Percentiles rank a stretch among this genome's conserved stretches.
Evolutionary conservation across 1,139 yeast genomes (phyloP).

Genomic region (Nakaseomyces nivariensis): DNA sequence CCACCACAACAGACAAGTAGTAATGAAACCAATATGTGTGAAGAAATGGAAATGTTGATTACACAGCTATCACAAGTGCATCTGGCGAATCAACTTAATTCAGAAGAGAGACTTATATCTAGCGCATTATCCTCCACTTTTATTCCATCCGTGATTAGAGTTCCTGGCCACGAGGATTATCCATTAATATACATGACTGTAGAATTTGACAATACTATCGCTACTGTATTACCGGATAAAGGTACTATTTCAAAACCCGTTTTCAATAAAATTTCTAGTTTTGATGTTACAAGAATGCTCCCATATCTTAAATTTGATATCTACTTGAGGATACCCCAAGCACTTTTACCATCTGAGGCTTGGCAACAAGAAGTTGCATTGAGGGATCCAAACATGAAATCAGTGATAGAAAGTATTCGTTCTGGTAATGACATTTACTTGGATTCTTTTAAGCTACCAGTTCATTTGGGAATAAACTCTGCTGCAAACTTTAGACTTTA

Average conservation of each 20-base stretch:
- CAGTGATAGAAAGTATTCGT: constrained; percentile 29
- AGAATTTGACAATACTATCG: constrained; percentile 73
- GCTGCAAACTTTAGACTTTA: constrained; percentile 34
- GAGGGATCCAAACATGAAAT: constrained; percentile 25
- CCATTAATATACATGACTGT: constrained; percentile 58
- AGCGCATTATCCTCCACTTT: constrained; percentile 31
- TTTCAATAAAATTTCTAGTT: constrained; percentile 84
- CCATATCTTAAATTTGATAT: constrained; percentile 56
- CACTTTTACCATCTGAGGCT: constrained; percentile 42
- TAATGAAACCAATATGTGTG: constrained; percentile 7
- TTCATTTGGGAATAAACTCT: constrained; percentile 32
- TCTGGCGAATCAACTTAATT: constrained; percentile 20
- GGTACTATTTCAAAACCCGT: constrained; percentile 57
- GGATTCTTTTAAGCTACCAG: constrained; percentile 29
- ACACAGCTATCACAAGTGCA: constrained; percentile 23
- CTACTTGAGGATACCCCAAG: constrained; percentile 66
- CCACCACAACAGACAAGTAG: constrained; percentile 6
- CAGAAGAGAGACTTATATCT: constrained; percentile 22
- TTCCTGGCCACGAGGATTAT: constrained; percentile 41
- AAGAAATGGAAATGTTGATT: constrained; percentile 20
- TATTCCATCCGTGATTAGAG: constrained; percentile 58
- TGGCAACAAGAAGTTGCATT: constrained; percentile 28
- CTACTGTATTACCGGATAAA: constrained; percentile 69
- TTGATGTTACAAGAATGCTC: constrained; percentile 69
- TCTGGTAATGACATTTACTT: constrained; percentile 35